phyloP scores from a whole-genome alignment of 495 filamentous ascomycete species.

The Neurospora discreta region DNA sequence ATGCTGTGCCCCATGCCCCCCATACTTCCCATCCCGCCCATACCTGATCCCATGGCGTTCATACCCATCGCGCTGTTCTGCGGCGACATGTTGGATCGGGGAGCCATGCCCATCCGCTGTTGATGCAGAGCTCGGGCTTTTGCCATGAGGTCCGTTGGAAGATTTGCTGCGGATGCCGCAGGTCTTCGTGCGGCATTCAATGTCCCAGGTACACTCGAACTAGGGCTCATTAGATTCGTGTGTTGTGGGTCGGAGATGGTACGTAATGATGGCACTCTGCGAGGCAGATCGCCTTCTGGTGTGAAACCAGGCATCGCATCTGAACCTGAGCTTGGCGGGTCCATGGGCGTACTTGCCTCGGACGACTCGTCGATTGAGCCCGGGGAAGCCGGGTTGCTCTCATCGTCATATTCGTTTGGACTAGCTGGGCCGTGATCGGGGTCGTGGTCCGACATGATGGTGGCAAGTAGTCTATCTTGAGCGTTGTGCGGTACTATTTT shows the following conservation, averaged over 20 bases:
- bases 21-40: conserved; percentile 1
- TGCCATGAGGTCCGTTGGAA: conserved; percentile 72
- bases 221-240: conserved; percentile 49
- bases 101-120: conserved; percentile 22
- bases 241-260: conserved; percentile 44
- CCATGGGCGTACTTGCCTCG: conserved; percentile 35
- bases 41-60: conserved; percentile 2
- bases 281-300: conserved; percentile 17
- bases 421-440: conserved; percentile 23
- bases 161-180: conserved; percentile 32
- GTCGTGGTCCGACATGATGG: conserved; percentile 24
- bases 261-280: conserved; percentile 43
- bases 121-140: conserved; percentile 55
- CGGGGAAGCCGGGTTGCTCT: conserved; percentile 29
- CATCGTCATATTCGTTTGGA: conserved; percentile 25
- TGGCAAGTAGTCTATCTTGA: background rate
- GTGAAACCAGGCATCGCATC: conserved; percentile 12
- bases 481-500: background rate
- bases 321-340: conserved; percentile 26
- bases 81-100: conserved; percentile 6
- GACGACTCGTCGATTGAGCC: conserved; percentile 31
- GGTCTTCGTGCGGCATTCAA: conserved; percentile 49
- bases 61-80: conserved; percentile 1
- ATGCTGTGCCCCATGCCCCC: conserved; percentile 1
- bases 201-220: conserved; percentile 70